Evolutionary conservation across 495 filamentous ascomycete species (phyloP), one percentile per base, ranked within the genome.

Genomic region (Penicillium arizonense): DNA sequence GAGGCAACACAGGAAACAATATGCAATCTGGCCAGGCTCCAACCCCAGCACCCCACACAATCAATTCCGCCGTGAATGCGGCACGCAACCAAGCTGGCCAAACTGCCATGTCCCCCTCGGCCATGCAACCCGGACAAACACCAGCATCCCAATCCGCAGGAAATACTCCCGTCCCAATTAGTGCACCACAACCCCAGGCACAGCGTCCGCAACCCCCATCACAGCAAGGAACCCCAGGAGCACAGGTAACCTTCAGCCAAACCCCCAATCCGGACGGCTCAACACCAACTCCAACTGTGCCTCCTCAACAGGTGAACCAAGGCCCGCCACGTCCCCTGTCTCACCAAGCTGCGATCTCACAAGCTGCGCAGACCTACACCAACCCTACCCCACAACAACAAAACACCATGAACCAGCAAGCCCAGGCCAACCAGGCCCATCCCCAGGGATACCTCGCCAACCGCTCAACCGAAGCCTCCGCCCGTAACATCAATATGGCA

Each of bases 331-430:
- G 78, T 39, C 77, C 86, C 24, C 72, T 88, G 34, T 79, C 83
- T 5, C 85, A 87, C 47, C 73, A 82, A 58, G 83, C 77, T 32
- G 86, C 86, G 5, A 75, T 88, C 57, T 70, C 72, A 21, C 77
- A 83, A 54, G 82, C 84, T 37, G 80, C 82, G 20, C 73, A 80
- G 45, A 77, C 69, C 43, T 87, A 87, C 47, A 53, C 63, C 56
- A 60, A 70, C 67, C 64, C 62, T 53, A 72, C 62, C 49, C 68
- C 43, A 54, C 70, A 56, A 24, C 73, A 61, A 47, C 70, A 58
- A 45, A 74, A 59, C 55, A 63, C 55, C 50, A 67, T 69, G 52
- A 58, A 62, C 24, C 70, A 75, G 42, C 53, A 65, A 5, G 60
- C 57, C 13, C 42, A 50, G 10, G 38, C 54, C 32, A 71, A 67